Percentiles rank a stretch among this genome's conserved stretches.
phyloP scores from a whole-genome alignment of 148 eudicot species.

The Nyssa sinensis region DNA sequence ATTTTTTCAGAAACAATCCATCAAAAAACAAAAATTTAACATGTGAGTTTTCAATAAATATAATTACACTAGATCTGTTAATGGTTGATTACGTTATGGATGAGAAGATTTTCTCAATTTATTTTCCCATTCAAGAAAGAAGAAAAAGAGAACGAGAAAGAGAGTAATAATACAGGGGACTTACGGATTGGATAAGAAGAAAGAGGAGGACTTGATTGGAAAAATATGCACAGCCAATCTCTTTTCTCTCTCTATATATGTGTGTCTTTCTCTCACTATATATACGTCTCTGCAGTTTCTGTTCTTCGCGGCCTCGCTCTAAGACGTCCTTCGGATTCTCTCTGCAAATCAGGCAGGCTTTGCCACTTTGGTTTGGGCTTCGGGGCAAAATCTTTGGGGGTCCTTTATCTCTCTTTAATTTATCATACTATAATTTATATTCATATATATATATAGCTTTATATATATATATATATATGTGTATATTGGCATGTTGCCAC shows the following conservation, averaged over 20 bases:
- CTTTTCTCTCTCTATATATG: conserved; percentile 4
- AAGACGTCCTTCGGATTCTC: conserved; percentile 29
- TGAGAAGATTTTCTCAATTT: background rate
- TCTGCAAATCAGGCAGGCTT: conserved; percentile 22
- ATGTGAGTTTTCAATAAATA: background rate
- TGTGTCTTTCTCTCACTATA: conserved; percentile 10
- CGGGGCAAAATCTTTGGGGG: conserved; percentile 14
- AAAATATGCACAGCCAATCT: conserved; percentile 12
- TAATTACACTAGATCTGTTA: conserved; percentile 33
- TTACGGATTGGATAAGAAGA: conserved; percentile 55
- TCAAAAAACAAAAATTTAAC: conserved; percentile 4
- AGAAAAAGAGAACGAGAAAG: conserved; percentile 7
- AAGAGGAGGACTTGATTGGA: conserved; percentile 21
- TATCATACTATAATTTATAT: background rate
- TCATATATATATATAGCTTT: background rate
- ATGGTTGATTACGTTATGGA: background rate
- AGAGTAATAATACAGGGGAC: conserved; percentile 30
- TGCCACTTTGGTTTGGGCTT: background rate
- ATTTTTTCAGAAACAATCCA: background rate
- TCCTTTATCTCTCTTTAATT: conserved; percentile 5
- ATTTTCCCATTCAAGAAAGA: background rate
- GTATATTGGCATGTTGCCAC: background rate
- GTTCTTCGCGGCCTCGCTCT: conserved; percentile 12
- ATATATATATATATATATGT: background rate
- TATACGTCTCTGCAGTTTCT: conserved; percentile 11